phyloP scores from a whole-genome alignment of 2,329 filamentous ascomycete genomes.

The Colletotrichum sp. region DNA sequence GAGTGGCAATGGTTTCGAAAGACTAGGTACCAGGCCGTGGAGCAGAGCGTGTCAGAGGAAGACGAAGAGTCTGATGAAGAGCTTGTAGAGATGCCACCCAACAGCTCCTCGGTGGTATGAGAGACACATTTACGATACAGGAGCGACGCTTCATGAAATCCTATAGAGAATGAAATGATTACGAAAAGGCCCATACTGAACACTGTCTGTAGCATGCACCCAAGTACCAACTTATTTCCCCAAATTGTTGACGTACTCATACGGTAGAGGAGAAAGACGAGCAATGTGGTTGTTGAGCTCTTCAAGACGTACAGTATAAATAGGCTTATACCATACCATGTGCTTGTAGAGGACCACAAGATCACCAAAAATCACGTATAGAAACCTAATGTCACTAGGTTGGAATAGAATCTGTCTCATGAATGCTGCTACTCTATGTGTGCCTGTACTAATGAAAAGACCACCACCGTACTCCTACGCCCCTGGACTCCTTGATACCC shows the following conservation, averaged over 20 bases:
- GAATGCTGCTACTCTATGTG: not conserved
- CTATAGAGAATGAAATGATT: not conserved
- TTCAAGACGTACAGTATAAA: too few species aligned
- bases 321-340: not conserved
- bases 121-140: not conserved
- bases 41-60: not conserved
- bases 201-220: not conserved
- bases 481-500: rapidly evolving
- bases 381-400: too few species aligned
- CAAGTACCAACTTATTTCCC: rapidly evolving
- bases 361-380: too few species aligned
- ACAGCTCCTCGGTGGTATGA: not conserved
- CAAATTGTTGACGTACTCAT: rapidly evolving
- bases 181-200: not conserved
- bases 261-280: not conserved
- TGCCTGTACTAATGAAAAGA: not conserved
- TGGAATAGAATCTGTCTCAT: not conserved
- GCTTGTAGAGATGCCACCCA: not conserved
- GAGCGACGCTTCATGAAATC: not conserved
- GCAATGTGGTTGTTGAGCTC: not conserved
- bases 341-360: not conserved
- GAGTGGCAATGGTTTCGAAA: slow-evolving; percentile 3
- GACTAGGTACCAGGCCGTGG: not conserved
- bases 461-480: not conserved
- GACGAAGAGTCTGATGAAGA: not conserved